Evolutionary conservation across 305 asterid genomes (phyloP).

Genomic region (Caryopteris hybrid): DNA sequence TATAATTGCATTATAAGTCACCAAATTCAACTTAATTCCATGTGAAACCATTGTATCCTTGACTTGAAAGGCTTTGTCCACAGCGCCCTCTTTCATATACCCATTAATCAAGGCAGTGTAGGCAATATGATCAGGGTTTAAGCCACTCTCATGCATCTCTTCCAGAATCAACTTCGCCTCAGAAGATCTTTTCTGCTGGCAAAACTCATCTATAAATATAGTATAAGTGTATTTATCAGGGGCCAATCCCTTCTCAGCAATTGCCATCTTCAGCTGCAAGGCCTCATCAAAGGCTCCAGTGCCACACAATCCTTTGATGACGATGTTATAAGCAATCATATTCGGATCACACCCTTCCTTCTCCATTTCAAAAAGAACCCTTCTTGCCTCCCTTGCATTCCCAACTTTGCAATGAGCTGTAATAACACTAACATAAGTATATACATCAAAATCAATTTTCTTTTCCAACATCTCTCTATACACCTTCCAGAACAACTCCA

Average conservation of each 20-base stretch:
- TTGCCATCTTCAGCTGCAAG: conserved; percentile 45
- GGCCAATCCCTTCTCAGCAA: conserved; percentile 55
- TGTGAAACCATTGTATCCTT: conserved; percentile 58
- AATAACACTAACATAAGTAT: conserved; percentile 60
- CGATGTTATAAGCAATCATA: conserved; percentile 58
- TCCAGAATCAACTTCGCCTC: conserved; percentile 64
- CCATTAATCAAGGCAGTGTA: conserved; percentile 70
- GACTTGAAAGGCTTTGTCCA: conserved; percentile 55
- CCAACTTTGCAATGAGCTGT: conserved; percentile 73
- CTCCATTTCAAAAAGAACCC: conserved; percentile 57
- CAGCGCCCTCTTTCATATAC: conserved; percentile 63
- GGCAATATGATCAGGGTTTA: conserved; percentile 52
- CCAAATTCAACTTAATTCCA: conserved; percentile 56
- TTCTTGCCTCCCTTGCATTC: conserved; percentile 50
- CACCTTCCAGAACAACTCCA: conserved; percentile 72
- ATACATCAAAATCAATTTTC: conserved; percentile 45
- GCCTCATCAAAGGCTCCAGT: conserved; percentile 59
- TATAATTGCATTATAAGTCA: conserved; percentile 60
- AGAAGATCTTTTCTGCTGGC: conserved; percentile 55
- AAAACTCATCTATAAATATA: conserved; percentile 56
- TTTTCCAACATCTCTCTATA: conserved; percentile 51
- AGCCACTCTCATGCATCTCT: conserved; percentile 58
- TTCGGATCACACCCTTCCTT: conserved; percentile 54
- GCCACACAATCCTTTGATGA: conserved; percentile 62
- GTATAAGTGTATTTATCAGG: conserved; percentile 72